These are phyloP conservation scores for Solanum dulcamara DNA, from an alignment of 257 asterid genomes.

Conservation along the genomic window DNA sequence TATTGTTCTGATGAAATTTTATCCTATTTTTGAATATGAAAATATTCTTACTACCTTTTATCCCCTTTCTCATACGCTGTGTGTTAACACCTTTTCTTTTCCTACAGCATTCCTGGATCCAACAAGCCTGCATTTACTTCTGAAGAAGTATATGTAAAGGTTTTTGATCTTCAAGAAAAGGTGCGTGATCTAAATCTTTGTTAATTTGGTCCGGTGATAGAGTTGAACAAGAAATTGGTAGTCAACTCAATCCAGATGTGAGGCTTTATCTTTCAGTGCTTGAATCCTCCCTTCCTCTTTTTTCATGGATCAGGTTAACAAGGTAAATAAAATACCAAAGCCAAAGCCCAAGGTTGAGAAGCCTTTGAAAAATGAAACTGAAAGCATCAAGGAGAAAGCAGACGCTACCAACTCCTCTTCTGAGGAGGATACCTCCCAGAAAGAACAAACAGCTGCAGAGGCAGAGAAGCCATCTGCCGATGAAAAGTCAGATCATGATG, in stretches of 20 bases:
- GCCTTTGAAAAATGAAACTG: slow-evolving; percentile 46
- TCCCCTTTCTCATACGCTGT: not conserved
- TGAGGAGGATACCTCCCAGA: slow-evolving; percentile 42
- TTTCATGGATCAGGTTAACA: slow-evolving; percentile 38
- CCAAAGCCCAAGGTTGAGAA: slow-evolving; percentile 94
- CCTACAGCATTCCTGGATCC: slow-evolving; percentile 54
- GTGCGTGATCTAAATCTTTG: slow-evolving; percentile 17
- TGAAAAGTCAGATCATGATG: slow-evolving; percentile 51
- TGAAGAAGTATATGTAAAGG: slow-evolving; percentile 66
- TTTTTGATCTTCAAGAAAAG: slow-evolving; percentile 79
- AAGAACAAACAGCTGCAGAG: slow-evolving; percentile 26
- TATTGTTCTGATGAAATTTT: not conserved
- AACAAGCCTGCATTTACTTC: slow-evolving; percentile 73
- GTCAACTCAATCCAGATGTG: not conserved
- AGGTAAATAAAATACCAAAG: slow-evolving; percentile 75
- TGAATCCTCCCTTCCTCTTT: not conserved
- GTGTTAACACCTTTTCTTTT: not conserved
- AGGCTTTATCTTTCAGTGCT: not conserved
- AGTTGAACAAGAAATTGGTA: not conserved
- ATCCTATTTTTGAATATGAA: not conserved
- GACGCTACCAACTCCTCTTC: slow-evolving; percentile 25
- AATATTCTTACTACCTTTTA: not conserved
- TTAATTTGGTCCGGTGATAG: not conserved
- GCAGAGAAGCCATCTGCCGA: slow-evolving; percentile 17
- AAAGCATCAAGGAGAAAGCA: slow-evolving; percentile 26